Percentiles rank a stretch among this genome's conserved stretches.
Conservation (phyloP, 1,284 basidiomycete species). For the Ganoderma resinaceum region DNA sequence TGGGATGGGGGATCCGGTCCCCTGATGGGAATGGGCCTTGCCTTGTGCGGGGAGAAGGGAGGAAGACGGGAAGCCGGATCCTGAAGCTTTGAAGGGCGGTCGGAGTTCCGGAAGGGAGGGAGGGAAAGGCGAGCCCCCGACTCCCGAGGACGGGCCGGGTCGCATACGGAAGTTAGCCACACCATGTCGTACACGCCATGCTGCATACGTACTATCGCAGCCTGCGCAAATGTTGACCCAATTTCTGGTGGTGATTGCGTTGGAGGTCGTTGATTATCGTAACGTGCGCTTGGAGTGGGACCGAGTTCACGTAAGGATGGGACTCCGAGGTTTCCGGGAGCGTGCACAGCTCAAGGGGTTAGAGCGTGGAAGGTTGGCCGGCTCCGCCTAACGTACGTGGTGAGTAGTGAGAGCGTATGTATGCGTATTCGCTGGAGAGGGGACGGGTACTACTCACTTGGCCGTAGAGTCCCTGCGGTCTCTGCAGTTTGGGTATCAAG, state of each 20-base stretch:
- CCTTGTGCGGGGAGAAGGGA: background rate
- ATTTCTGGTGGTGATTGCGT: background rate
- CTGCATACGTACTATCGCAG: background rate
- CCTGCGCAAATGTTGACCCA: background rate
- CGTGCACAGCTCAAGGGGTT: background rate
- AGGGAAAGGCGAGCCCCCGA: background rate
- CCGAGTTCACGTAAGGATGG: background rate
- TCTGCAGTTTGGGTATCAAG: background rate
- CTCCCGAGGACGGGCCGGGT: background rate
- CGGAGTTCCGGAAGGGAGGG: background rate
- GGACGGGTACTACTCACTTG: background rate
- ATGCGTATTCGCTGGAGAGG: background rate
- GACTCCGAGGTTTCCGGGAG: background rate
- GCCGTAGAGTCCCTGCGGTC: background rate
- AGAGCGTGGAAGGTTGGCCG: background rate
- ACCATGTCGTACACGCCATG: background rate
- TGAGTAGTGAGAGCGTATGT: background rate
- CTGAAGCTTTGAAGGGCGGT: no score
- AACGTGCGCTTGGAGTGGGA: background rate
- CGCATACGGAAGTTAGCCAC: conserved; percentile 1
- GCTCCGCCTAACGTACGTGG: background rate
- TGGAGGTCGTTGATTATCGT: background rate
- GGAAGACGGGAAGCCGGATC: background rate
- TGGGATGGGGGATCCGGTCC: background rate
- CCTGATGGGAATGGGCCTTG: background rate